Percentiles rank a stretch among this genome's conserved stretches.
phyloP scores from a whole-genome alignment of 768 basidiomycete genomes.

The Tricholomella constricta region DNA sequence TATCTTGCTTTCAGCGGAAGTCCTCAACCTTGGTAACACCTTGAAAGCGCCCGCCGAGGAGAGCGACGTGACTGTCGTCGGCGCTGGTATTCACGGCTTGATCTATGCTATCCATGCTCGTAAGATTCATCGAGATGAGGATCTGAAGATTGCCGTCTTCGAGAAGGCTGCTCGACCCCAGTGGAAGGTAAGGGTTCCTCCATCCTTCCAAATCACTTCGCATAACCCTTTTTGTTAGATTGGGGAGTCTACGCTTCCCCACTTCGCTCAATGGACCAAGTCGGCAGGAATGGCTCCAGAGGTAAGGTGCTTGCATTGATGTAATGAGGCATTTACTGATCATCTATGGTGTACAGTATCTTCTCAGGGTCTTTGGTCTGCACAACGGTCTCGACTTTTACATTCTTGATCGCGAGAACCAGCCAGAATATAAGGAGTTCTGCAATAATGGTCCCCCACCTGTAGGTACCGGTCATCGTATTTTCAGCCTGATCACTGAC shows the following conservation, averaged over 20 bases:
- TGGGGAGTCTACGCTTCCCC: not conserved
- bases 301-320: not conserved
- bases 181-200: not conserved
- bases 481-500: not conserved
- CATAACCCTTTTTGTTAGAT: not conserved
- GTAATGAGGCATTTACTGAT: not conserved
- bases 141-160: not conserved
- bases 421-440: not conserved
- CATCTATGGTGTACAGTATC: not conserved
- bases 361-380: not conserved
- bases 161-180: not conserved
- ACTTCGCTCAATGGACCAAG: constrained; percentile 1
- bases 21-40: not conserved
- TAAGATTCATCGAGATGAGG: not conserved
- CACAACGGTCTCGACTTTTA: constrained; percentile 3
- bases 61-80: not conserved
- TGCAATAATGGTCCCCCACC: not conserved
- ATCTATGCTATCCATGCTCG: constrained; percentile 1
- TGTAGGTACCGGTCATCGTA: not conserved
- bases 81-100: not conserved
- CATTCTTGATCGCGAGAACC: not conserved
- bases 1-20: too few relatives aligned
- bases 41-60: not conserved
- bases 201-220: not conserved
- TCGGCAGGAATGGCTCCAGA: not conserved